A percentile compares a stretch with the other conserved stretches of the same genome.
Evolutionary conservation across 768 basidiomycete genomes (phyloP).

Genomic region (Podaxis sp.): DNA sequence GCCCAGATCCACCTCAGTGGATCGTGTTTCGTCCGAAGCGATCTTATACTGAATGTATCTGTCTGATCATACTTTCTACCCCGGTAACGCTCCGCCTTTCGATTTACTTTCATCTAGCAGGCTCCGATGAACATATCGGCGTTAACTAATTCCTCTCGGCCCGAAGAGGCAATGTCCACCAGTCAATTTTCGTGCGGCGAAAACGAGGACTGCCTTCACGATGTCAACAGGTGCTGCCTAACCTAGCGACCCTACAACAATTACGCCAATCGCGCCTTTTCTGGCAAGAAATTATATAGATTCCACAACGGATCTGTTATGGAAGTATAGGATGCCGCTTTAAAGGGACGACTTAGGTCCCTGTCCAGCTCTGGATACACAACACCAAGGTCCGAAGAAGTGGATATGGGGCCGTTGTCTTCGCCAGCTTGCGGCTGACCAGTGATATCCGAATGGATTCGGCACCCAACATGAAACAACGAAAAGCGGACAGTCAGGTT

Average conservation of each 20-base stretch:
- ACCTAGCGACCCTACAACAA: neutral
- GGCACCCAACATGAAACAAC: neutral
- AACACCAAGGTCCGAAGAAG: neutral
- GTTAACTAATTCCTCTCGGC: neutral
- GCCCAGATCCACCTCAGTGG: neutral
- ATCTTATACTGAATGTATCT: neutral
- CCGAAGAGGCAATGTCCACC: neutral
- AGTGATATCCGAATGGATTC: neutral
- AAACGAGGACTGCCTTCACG: conserved; percentile 4
- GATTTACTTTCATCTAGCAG: neutral
- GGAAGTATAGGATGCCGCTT: neutral
- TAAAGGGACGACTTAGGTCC: neutral
- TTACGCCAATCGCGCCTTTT: neutral
- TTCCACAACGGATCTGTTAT: neutral
- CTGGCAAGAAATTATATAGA: neutral
- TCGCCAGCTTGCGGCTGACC: neutral
- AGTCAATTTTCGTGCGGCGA: conserved; percentile 3
- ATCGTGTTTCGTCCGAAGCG: neutral
- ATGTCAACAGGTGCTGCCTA: neutral
- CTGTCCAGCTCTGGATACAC: neutral
- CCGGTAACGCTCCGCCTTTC: neutral
- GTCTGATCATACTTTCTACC: neutral
- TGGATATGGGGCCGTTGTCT: neutral
- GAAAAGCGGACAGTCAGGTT: neutral
- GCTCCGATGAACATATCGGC: neutral